Evolutionary conservation across 495 filamentous ascomycete species (phyloP).

Genomic region (Neurospora discreta): DNA sequence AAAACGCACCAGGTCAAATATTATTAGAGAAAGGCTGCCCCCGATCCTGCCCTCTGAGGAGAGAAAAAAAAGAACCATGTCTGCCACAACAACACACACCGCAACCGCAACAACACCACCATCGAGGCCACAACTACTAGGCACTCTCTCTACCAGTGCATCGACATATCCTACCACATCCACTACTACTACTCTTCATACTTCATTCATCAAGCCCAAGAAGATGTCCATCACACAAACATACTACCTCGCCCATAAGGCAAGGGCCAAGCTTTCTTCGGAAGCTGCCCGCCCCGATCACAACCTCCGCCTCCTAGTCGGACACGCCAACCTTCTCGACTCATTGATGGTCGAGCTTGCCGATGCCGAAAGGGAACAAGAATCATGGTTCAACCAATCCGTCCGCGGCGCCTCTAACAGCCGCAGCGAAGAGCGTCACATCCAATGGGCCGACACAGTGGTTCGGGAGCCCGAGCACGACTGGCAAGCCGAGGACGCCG

Average conservation of each 20-base stretch:
- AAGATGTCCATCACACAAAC: slow-evolving; percentile 97
- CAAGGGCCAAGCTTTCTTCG: slow-evolving; percentile 83
- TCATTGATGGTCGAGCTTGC: slow-evolving; percentile 89
- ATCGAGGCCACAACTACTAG: slow-evolving; percentile 4
- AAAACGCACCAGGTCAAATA: slow-evolving; percentile 14
- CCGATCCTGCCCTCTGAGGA: slow-evolving; percentile 5
- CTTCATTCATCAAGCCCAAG: slow-evolving; percentile 28
- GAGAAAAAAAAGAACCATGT: slow-evolving; percentile 9
- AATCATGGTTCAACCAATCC: slow-evolving; percentile 95
- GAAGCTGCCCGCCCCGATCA: slow-evolving; percentile 87
- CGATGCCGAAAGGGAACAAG: slow-evolving; percentile 90
- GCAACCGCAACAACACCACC: slow-evolving; percentile 8
- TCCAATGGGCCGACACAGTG: slow-evolving; percentile 80
- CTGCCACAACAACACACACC: slow-evolving; percentile 14
- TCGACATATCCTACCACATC: background rate
- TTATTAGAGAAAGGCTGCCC: slow-evolving; percentile 5
- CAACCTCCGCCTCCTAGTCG: slow-evolving; percentile 84
- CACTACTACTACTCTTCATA: slow-evolving; percentile 7
- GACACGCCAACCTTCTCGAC: slow-evolving; percentile 97
- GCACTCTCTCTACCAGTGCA: background rate
- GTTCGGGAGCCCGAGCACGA: slow-evolving; percentile 64
- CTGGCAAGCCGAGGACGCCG: slow-evolving; percentile 55
- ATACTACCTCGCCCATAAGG: slow-evolving; percentile 94
- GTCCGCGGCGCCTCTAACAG: slow-evolving; percentile 58
- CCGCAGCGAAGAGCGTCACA: slow-evolving; percentile 48